A percentile compares a stretch with the other conserved stretches of the same genome.
phyloP scores from a whole-genome alignment of 176 grass and related monocot genomes.

The Zizania latifolia region DNA sequence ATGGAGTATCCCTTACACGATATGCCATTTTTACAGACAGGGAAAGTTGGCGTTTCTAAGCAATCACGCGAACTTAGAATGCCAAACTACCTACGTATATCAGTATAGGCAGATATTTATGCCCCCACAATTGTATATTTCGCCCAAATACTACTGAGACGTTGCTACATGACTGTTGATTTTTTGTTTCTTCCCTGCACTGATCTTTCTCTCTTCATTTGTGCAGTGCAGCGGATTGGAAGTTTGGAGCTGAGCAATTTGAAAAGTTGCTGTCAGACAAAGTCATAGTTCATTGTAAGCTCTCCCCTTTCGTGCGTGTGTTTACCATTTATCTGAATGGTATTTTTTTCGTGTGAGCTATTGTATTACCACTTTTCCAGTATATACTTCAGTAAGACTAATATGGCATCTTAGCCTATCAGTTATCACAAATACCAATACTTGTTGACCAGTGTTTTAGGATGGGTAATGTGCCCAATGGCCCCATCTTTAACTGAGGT shows the following conservation, averaged over 20 bases:
- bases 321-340: not conserved
- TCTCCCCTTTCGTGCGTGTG: not conserved
- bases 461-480: not conserved
- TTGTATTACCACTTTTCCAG: not conserved
- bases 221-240: conserved; percentile 68
- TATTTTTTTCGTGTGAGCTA: not conserved
- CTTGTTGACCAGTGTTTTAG: not conserved
- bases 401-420: not conserved
- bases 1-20: not conserved
- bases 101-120: not conserved
- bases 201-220: conserved; percentile 29
- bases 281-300: conserved; percentile 93
- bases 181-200: not conserved
- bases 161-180: not conserved
- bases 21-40: not conserved
- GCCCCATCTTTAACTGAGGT: not conserved
- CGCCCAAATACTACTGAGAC: not conserved
- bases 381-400: not conserved
- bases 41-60: not conserved
- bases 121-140: not conserved
- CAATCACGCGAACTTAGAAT: not conserved
- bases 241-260: conserved; percentile 77
- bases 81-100: not conserved
- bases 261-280: conserved; percentile 51
- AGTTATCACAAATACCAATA: not conserved